Percentiles rank a stretch among this genome's conserved stretches.
Evolutionary conservation across 2,329 filamentous ascomycete genomes (phyloP).

Genomic region (Alternaria angustiovoidea): DNA sequence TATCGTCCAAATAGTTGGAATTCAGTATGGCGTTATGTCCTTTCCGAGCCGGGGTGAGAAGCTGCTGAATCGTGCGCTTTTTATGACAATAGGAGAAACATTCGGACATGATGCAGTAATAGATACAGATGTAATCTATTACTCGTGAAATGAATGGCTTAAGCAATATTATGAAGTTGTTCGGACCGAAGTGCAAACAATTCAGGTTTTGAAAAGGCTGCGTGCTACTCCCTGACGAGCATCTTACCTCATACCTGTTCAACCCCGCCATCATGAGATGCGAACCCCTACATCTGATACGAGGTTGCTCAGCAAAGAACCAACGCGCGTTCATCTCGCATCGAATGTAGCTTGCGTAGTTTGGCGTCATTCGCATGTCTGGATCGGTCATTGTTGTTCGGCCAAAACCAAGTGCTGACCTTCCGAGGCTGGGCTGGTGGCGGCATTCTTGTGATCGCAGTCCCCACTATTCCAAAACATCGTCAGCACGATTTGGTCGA

Average conservation of each 20-base stretch:
- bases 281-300: background rate
- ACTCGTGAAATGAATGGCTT: background rate
- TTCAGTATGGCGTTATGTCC: conserved; percentile 31
- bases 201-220: background rate
- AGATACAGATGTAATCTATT: background rate
- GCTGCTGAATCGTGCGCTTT: conserved; percentile 31
- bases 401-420: background rate
- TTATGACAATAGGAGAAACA: conserved; percentile 2
- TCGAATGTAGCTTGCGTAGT: background rate
- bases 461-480: too few relatives aligned
- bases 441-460: background rate
- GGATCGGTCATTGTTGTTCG: background rate
- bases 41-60: conserved; percentile 22
- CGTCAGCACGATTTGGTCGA: too few relatives aligned
- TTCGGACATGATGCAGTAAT: conserved; percentile 7
- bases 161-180: background rate
- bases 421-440: background rate
- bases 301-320: background rate
- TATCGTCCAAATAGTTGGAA: conserved; percentile 27
- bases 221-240: conserved; percentile 9
- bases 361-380: background rate
- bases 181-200: background rate
- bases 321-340: background rate
- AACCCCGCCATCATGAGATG: conserved; percentile 15
- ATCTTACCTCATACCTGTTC: conserved; percentile 18